Evolutionary conservation across 1,284 basidiomycete species (phyloP), one percentile per base, ranked within the genome.

Genomic region (Moesziomyces sp.): DNA sequence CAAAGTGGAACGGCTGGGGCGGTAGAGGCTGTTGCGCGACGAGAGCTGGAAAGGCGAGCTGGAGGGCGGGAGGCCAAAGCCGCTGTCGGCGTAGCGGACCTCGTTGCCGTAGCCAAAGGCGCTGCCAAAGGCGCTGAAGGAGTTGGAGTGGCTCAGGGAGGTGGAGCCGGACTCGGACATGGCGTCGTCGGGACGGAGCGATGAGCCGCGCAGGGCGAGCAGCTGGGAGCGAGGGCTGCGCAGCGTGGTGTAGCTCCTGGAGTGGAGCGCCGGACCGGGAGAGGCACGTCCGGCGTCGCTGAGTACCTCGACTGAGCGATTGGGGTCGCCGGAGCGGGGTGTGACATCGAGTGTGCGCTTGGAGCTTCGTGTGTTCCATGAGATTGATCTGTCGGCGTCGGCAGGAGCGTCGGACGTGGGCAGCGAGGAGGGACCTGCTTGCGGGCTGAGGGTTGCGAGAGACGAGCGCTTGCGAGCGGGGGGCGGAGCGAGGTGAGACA

Each of bases 51-150:
- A 70, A 5, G 76, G 66, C 18, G 76, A 76, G 45, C 64, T 70
- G 38, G 68, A 68, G 18, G 69, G 69, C 10, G 74, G 67, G 1
- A 64, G 52, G 26, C 69, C 69, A 35, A 75, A 72, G n/a, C 58
- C 48, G 38, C 62, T 71, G 53, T 64, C 67, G 10, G 75, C 51
- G 28, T 72, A 68, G 34, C 77, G 54, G 13, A 68, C 40, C 59
- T 79, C 74, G 42, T 66, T 69, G 44, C 77, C 77, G 50, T 76
- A 79, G 26, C 74, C 77, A 44, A 74, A 79, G 6, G 72, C 66
- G 52, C 52, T 74, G 26, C 74, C 77, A 44, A 74, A 79, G 6
- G 72, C 66, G 52, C 54, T 74, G 45, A 69, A 58, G 3, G 74
- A 69, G 55, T 59, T 59, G 26, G 71, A 75, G 44, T 73, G 65